Conservation (phyloP, 345 rosid genomes). For the Microcos paniculata region DNA sequence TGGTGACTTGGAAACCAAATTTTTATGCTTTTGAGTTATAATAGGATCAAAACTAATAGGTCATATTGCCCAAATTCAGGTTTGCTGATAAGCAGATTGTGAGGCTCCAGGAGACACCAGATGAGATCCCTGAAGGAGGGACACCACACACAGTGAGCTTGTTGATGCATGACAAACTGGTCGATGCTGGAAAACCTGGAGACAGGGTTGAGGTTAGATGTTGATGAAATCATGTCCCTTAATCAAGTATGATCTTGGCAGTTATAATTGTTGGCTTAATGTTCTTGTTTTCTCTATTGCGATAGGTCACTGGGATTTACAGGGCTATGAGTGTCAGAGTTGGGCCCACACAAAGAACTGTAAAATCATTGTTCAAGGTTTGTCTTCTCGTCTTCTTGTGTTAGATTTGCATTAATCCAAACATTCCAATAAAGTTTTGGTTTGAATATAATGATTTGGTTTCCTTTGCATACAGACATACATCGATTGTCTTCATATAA, state of each 20-base stretch:
- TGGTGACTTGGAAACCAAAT: background rate
- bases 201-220: conserved; percentile 86
- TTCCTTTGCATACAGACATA: conserved; percentile 58
- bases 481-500: conserved; percentile 91
- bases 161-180: conserved; percentile 96
- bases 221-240: background rate
- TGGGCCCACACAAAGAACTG: conserved; percentile 85
- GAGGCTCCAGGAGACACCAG: conserved; percentile 97
- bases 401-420: conserved; percentile 1
- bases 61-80: conserved; percentile 35
- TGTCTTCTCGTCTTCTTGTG: conserved; percentile 17
- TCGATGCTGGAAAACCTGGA: conserved; percentile 94
- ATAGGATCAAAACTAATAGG: background rate
- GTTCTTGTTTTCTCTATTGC: conserved; percentile 7
- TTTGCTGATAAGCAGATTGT: conserved; percentile 98
- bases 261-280: conserved; percentile 7
- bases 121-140: conserved; percentile 97
- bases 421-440: conserved; percentile 6
- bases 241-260: background rate
- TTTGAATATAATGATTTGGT: conserved; percentile 13
- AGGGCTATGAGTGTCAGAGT: conserved; percentile 94
- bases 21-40: background rate
- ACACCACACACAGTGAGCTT: conserved; percentile 98
- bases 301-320: conserved; percentile 88
- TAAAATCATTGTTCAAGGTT: conserved; percentile 93